Evolutionary conservation across 768 basidiomycete genomes (phyloP), one percentile per base, ranked within the genome.

Genomic region (Xanthoconium purpureum): DNA sequence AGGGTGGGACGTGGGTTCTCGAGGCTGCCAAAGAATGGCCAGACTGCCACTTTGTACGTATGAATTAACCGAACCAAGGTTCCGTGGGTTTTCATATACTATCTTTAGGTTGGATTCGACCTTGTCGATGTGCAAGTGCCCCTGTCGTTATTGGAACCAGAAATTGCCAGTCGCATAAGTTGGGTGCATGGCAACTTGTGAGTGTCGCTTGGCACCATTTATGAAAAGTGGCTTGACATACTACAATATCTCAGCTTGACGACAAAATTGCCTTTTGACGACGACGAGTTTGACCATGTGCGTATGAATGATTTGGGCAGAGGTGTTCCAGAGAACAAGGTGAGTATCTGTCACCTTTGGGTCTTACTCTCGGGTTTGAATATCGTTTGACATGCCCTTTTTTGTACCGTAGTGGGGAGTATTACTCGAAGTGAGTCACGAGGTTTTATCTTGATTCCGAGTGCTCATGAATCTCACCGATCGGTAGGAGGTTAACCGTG

Each of bases 141-240:
- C 24, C 71, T 79, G 36, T 73, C 74, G 28, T 54, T 82, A 17
- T 65, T 90, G 11, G 80, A 84, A 9, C 67, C 75, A 6, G 75
- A 75, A 1, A 63, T 87, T 28, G 80, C 82, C 9, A 69, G 71
- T 5, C 84, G 89, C 24, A 79, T 91, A 69, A 73, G 77, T 62
- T 91, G 88, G 88, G 74, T 80, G 24, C 84, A 89, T 62, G 88
- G 89, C 37, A 91, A 91, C 64, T 89, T 91, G 89, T 90, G 68
- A 65, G 81, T 67, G 24, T 20, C 45, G 30, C 51, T 33, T 37
- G n/a, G 14, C 7, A 35, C 2, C n/a, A 13, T 10, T n/a, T 38
- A 29, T 28, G 35, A n/a, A 32, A 50, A 29, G 18, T 47, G 29
- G 24, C 37, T 39, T 57, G 53, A 63, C 43, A 36, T 20, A 12